Evolutionary conservation across 805 yeast genomes (phyloP).

Genomic region (Komagataella kurtzmanii): DNA sequence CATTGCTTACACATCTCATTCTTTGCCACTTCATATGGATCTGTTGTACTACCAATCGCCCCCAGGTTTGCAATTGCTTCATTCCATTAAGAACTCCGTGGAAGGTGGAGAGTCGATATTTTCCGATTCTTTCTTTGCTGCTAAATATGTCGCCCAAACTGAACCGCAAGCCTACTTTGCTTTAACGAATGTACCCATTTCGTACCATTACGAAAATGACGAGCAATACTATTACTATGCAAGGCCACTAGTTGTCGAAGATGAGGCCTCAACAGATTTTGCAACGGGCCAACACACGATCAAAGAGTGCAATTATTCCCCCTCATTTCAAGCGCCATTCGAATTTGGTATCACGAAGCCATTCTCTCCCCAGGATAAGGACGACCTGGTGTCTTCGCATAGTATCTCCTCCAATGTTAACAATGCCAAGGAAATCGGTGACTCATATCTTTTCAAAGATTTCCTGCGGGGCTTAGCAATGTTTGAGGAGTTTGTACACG

Average conservation of each 20-base stretch:
- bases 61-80: slow-evolving; percentile 66
- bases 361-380: slow-evolving; percentile 9
- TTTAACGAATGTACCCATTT: slow-evolving; percentile 45
- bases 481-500: slow-evolving; percentile 47
- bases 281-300: slow-evolving; percentile 19
- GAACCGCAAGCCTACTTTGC: slow-evolving; percentile 59
- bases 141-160: slow-evolving; percentile 31
- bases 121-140: slow-evolving; percentile 60
- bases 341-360: slow-evolving; percentile 38
- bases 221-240: slow-evolving; percentile 47
- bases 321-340: slow-evolving; percentile 75
- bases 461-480: slow-evolving; percentile 42
- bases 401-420: slow-evolving; percentile 3
- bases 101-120: slow-evolving; percentile 58
- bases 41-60: slow-evolving; percentile 67
- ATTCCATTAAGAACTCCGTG: slow-evolving; percentile 39
- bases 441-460: slow-evolving; percentile 31
- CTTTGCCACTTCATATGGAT: slow-evolving; percentile 69
- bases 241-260: slow-evolving; percentile 52
- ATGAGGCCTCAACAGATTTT: slow-evolving; percentile 18
- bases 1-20: slow-evolving; percentile 53
- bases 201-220: slow-evolving; percentile 54
- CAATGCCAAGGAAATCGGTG: slow-evolving; percentile 23
- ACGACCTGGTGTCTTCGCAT: slow-evolving; percentile 2
- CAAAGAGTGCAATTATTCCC: slow-evolving; percentile 58